These are phyloP conservation scores for Angomonas deanei DNA, from an alignment of 208 protist species.

Conservation along the genomic window DNA sequence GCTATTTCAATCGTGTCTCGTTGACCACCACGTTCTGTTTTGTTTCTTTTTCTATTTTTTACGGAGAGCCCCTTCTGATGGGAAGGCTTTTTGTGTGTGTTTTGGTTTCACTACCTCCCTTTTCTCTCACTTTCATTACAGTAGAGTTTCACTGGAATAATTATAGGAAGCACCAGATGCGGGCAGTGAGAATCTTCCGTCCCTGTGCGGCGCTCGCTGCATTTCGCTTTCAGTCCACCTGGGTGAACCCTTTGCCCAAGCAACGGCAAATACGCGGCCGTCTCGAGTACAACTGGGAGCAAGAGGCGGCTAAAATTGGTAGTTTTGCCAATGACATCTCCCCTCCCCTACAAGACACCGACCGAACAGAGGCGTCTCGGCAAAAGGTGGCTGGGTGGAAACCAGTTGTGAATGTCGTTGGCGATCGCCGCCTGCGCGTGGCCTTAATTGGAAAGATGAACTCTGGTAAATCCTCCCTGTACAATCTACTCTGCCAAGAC, in stretches of 20 bases:
- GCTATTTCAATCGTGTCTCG: background rate
- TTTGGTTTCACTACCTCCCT: background rate
- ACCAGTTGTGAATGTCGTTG: slow-evolving; percentile 75
- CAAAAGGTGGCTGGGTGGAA: slow-evolving; percentile 69
- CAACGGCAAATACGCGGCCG: slow-evolving; percentile 45
- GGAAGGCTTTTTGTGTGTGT: background rate
- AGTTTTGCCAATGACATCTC: slow-evolving; percentile 71
- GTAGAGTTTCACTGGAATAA: no score
- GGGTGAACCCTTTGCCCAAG: slow-evolving; percentile 27
- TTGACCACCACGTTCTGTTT: background rate
- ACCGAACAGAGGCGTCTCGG: slow-evolving; percentile 64
- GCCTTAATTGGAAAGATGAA: slow-evolving; percentile 89
- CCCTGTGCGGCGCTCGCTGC: background rate
- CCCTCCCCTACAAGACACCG: slow-evolving; percentile 45
- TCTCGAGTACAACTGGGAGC: slow-evolving; percentile 54
- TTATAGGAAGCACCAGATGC: no score
- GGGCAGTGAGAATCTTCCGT: background rate
- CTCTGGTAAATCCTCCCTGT: slow-evolving; percentile 85
- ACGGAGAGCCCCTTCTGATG: no score
- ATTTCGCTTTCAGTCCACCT: background rate
- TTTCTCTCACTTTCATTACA: background rate
- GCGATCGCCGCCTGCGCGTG: slow-evolving; percentile 77
- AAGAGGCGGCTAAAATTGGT: slow-evolving; percentile 52
- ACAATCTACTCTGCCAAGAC: slow-evolving; percentile 81
- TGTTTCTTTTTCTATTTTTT: slow-evolving; percentile 1